These are phyloP conservation scores for Fraxinus nigra DNA, from an alignment of 305 asterid species.

Conservation along the genomic window DNA sequence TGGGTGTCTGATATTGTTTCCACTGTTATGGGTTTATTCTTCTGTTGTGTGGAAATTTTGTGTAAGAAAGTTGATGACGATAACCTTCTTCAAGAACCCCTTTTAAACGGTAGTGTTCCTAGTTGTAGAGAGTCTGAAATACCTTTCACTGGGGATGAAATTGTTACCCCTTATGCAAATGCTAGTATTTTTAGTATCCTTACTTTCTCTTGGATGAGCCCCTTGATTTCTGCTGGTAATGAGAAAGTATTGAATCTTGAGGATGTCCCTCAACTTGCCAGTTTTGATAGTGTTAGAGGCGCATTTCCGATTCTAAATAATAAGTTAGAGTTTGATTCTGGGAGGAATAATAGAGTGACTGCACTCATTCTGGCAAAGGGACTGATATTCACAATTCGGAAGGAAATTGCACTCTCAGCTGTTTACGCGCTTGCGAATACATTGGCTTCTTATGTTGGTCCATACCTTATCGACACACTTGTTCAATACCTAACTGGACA, in stretches of 20 bases:
- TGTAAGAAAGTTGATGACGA: conserved; percentile 35
- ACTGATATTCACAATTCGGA: conserved; percentile 36
- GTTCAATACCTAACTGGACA: conserved; percentile 1
- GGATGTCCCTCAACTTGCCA: conserved; percentile 83
- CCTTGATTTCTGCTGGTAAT: conserved; percentile 63
- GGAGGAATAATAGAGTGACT: conserved; percentile 42
- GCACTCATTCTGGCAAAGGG: conserved; percentile 64
- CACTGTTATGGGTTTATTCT: conserved; percentile 37
- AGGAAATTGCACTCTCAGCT: not conserved
- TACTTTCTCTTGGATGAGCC: conserved; percentile 73
- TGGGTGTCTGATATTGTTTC: conserved; percentile 65
- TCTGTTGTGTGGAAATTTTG: conserved; percentile 50
- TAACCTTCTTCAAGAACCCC: not conserved
- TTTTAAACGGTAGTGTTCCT: not conserved
- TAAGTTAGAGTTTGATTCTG: conserved; percentile 23
- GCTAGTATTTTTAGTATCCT: conserved; percentile 14
- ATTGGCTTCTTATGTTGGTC: not conserved
- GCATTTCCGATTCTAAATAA: conserved; percentile 36
- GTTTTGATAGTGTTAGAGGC: conserved; percentile 52
- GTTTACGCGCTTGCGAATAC: not conserved
- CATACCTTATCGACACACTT: not conserved
- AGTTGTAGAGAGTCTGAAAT: not conserved
- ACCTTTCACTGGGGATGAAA: not conserved
- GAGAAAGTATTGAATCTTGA: conserved; percentile 65
- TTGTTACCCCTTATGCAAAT: not conserved